Evolutionary conservation across 2,329 filamentous ascomycete species (phyloP).

Genomic region (Alternaria gansuensis): DNA sequence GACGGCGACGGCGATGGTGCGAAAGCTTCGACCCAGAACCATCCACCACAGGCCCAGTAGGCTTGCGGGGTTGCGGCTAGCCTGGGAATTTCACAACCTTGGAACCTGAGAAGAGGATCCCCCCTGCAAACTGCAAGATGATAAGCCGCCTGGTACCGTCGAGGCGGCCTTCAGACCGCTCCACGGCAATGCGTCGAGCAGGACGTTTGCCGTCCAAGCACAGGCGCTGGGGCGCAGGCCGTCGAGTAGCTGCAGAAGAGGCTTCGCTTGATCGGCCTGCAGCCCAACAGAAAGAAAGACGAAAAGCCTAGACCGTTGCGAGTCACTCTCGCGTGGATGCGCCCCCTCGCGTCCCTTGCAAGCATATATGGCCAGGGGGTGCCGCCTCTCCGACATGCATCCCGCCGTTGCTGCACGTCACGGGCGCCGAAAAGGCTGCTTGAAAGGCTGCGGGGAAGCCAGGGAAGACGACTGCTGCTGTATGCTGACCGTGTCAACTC

Average conservation of each 20-base stretch:
- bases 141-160: not conserved
- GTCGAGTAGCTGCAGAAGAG: conserved; percentile 21
- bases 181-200: conserved; percentile 13
- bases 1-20: conserved; percentile 16
- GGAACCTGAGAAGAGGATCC: conserved; percentile 4
- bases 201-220: conserved; percentile 11
- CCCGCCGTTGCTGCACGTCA: conserved; percentile 6
- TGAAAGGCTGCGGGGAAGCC: not conserved
- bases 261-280: conserved; percentile 29
- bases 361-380: not conserved
- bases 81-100: conserved; percentile 7
- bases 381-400: not conserved
- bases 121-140: conserved; percentile 1
- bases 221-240: conserved; percentile 8
- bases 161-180: conserved; percentile 12
- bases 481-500: conserved; percentile 2
- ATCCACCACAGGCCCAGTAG: conserved; percentile 8
- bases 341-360: conserved; percentile 5
- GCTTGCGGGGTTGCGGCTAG: conserved; percentile 17
- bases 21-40: conserved; percentile 19
- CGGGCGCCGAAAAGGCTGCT: not conserved
- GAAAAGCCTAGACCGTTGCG: conserved; percentile 27
- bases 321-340: conserved; percentile 15
- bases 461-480: not conserved
- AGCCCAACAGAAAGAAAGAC: conserved; percentile 26